Percentiles rank a stretch among this genome's conserved stretches.
phyloP scores from a whole-genome alignment of 2,329 filamentous ascomycete species.

The Fusarium denticulatum region DNA sequence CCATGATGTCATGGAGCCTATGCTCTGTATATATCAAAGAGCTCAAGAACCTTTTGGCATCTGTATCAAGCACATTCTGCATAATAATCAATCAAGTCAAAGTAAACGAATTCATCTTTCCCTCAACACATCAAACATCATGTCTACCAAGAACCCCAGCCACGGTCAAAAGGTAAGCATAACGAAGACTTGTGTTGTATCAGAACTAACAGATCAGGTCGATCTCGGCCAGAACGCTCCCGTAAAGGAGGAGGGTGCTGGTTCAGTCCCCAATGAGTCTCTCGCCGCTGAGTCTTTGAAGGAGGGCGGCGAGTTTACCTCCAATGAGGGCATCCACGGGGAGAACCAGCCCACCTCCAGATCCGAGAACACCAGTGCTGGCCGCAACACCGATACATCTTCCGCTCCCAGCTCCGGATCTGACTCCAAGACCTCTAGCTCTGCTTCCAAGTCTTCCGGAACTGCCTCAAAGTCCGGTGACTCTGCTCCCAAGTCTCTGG shows the following conservation, averaged over 20 bases:
- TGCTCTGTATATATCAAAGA: slow-evolving; percentile 27
- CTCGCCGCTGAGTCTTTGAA: slow-evolving; percentile 78
- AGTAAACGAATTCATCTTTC: neutral
- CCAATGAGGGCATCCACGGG: slow-evolving; percentile 62
- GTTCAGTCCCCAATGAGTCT: slow-evolving; percentile 72
- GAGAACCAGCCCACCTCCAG: slow-evolving; percentile 29
- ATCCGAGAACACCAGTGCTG: slow-evolving; percentile 9
- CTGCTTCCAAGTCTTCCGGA: neutral
- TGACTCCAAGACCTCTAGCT: slow-evolving; percentile 2
- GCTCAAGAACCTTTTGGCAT: neutral
- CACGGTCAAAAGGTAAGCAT: slow-evolving; percentile 40
- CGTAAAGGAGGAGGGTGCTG: slow-evolving; percentile 67
- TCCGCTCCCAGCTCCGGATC: neutral
- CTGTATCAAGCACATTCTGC: neutral
- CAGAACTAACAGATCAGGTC: slow-evolving; percentile 51
- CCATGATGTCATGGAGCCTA: slow-evolving; percentile 34
- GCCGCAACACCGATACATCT: neutral
- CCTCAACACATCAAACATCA: slow-evolving; percentile 8
- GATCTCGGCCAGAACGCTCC: slow-evolving; percentile 59
- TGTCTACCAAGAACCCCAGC: slow-evolving; percentile 33
- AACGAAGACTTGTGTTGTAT: neutral
- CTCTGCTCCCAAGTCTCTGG: slow-evolving; percentile 9
- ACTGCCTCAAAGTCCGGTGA: neutral
- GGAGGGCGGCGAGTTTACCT: slow-evolving; percentile 67
- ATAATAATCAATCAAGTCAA: neutral